Base-by-base conservation (phyloP, 2,329 filamentous ascomycete genomes). In the Claviceps capensis region DNA sequence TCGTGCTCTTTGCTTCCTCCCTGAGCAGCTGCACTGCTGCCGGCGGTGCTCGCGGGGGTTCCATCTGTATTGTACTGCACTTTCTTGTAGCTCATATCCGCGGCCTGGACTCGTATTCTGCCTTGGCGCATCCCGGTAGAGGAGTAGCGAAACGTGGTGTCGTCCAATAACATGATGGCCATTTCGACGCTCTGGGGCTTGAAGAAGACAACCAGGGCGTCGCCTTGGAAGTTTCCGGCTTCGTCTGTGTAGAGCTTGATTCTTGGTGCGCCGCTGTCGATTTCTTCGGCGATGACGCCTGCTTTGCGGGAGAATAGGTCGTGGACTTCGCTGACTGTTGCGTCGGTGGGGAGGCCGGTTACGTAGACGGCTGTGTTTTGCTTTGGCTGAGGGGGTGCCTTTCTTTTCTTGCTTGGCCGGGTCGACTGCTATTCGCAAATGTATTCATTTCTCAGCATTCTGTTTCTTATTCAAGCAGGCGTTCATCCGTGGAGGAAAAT, bases 291-390 rank as follows among this genome's bases (percentile, higher is more conserved):
- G 57, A 98, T 90, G 58, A 97, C 85, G 54, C 90, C 90, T 62
- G 81, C 94, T 65, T 88, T 91, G 56, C 78, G 72, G 48, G 83
- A 88, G 71, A 98, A 98, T 30, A 87, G 75, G 23, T 88, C 79
- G 58, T 85, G 78, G 16, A 98, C 81, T 70, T 98, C 93, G 34
- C 86, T 80, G 43, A 84, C 73, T 0, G 85, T 87, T 44, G 81
- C 85, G 65, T 97, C 88, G 41, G 75, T 68, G 0, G 93, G 94
- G 4, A 98, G 78, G 13, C 86, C 88, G 4, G 89, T 95, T 47
- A 96, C 86, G 70, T 91, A 98, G 57, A 98, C 79, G 43, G 91
- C 91, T 5, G 87, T 95, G 66, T 96, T 97, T 60, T 90, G 75
- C 54, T 73, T 73, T 14, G 76, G 74, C 56, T 73, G 69, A 6